Evolutionary conservation across 495 filamentous ascomycete genomes (phyloP).

Genomic region (Talaromyces wortmannii): DNA sequence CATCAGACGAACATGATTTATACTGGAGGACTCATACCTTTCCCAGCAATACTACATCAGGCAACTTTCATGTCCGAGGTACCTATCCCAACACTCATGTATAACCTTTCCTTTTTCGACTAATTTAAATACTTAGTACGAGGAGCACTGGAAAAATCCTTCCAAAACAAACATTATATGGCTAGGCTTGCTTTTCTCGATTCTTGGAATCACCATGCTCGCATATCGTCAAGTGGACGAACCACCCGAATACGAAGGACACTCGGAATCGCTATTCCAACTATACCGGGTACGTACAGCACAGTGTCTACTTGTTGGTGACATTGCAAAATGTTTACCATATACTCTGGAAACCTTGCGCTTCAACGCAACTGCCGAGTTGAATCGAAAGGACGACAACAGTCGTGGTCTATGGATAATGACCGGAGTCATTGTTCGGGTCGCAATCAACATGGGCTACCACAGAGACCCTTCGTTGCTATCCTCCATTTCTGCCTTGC

Average conservation of each 20-base stretch:
- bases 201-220: constrained; percentile 84
- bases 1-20: background rate
- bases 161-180: constrained; percentile 74
- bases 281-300: constrained; percentile 77
- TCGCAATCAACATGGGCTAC: constrained; percentile 93
- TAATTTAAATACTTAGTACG: constrained; percentile 44
- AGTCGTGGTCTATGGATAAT: constrained; percentile 81
- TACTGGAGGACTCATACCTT: background rate
- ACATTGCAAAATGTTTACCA: constrained; percentile 80
- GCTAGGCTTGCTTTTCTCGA: constrained; percentile 82
- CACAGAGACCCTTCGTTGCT: constrained; percentile 86
- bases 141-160: constrained; percentile 82
- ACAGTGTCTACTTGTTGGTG: constrained; percentile 78
- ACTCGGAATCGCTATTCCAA: constrained; percentile 63
- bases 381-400: constrained; percentile 67
- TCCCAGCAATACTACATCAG: background rate
- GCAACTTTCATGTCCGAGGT: constrained; percentile 5
- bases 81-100: background rate
- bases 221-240: constrained; percentile 87
- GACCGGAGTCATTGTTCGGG: constrained; percentile 71
- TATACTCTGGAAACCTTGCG: constrained; percentile 84
- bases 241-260: constrained; percentile 66
- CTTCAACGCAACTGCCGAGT: constrained; percentile 78
- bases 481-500: constrained; percentile 72
- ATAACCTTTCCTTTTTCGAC: too few relatives aligned